Evolutionary conservation across 805 yeast species (phyloP).

Genomic region (Teunomyces lycoperdinae): DNA sequence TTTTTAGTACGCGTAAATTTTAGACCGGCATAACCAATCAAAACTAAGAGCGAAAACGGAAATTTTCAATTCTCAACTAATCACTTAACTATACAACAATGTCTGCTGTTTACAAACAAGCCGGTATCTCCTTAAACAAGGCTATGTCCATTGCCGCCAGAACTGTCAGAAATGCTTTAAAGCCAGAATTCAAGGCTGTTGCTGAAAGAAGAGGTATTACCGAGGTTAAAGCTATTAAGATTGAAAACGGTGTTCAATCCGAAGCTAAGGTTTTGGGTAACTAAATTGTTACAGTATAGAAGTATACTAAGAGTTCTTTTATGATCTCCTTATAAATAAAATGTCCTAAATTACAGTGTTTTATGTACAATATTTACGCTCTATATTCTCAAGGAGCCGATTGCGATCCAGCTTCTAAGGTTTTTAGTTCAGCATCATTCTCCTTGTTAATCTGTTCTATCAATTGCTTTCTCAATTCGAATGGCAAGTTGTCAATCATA

Average conservation of each 20-base stretch:
- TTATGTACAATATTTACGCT: slow-evolving; percentile 2
- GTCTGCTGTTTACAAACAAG: slow-evolving; percentile 48
- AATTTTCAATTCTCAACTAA: not conserved
- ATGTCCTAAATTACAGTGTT: slow-evolving; percentile 2
- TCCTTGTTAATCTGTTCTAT: slow-evolving; percentile 24
- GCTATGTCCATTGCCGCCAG: slow-evolving; percentile 89
- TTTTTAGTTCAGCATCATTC: not conserved
- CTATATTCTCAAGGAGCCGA: not conserved
- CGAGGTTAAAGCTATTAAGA: slow-evolving; percentile 71
- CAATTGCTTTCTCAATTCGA: slow-evolving; percentile 28
- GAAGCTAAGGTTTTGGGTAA: slow-evolving; percentile 38
- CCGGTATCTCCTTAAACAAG: slow-evolving; percentile 65
- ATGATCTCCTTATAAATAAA: not conserved
- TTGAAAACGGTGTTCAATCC: slow-evolving; percentile 62
- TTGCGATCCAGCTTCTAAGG: not conserved
- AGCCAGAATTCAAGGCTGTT: slow-evolving; percentile 75
- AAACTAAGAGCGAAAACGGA: slow-evolving; percentile 5
- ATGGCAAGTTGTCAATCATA: slow-evolving; percentile 36
- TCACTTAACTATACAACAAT: slow-evolving; percentile 15
- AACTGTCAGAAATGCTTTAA: slow-evolving; percentile 82
- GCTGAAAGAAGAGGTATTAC: slow-evolving; percentile 69
- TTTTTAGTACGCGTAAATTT: not conserved
- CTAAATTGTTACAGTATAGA: slow-evolving; percentile 9
- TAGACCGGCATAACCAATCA: slow-evolving; percentile 1
- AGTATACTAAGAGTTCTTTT: not conserved